A percentile compares a stretch with the other conserved stretches of the same genome.
Evolutionary conservation across 495 filamentous ascomycete genomes (phyloP).

Genomic region (Aspergillus asperescens): DNA sequence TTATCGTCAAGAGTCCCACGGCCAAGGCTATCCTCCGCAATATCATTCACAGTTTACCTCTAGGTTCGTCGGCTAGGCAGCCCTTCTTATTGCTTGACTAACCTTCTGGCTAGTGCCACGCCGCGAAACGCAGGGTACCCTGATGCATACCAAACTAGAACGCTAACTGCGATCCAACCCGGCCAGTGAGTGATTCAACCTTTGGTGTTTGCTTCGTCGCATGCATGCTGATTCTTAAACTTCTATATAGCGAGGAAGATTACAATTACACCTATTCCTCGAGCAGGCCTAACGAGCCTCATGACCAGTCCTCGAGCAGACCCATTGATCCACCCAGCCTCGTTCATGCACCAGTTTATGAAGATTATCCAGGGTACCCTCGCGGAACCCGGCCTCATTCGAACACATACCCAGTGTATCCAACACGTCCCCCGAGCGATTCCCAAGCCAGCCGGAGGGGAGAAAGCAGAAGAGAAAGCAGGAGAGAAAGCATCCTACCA

Average conservation of each 20-base stretch:
- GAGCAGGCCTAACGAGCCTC: neutral
- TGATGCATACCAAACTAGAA: too few species aligned
- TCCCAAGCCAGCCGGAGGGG: too few species aligned
- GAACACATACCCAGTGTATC: neutral
- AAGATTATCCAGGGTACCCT: neutral
- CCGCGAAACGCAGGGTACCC: neutral
- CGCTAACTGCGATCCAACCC: neutral
- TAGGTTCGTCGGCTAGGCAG: neutral
- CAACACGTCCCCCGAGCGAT: too few species aligned
- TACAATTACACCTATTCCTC: neutral
- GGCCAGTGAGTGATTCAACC: neutral
- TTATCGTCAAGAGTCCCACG: neutral
- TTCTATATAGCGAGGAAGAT: neutral
- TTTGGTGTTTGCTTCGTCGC: neutral
- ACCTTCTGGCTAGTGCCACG: neutral
- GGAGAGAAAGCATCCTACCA: neutral
- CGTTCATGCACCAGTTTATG: neutral
- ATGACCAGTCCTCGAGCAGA: neutral
- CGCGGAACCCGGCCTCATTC: neutral
- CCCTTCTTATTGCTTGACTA: neutral
- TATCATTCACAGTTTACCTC: neutral
- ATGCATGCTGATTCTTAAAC: neutral
- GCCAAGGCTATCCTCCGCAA: neutral
- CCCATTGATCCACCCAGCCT: neutral
- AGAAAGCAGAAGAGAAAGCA: neutral